phyloP scores from a whole-genome alignment of 192 early-diverging fungal species.

The Jimgerdemannia flammicorona region DNA sequence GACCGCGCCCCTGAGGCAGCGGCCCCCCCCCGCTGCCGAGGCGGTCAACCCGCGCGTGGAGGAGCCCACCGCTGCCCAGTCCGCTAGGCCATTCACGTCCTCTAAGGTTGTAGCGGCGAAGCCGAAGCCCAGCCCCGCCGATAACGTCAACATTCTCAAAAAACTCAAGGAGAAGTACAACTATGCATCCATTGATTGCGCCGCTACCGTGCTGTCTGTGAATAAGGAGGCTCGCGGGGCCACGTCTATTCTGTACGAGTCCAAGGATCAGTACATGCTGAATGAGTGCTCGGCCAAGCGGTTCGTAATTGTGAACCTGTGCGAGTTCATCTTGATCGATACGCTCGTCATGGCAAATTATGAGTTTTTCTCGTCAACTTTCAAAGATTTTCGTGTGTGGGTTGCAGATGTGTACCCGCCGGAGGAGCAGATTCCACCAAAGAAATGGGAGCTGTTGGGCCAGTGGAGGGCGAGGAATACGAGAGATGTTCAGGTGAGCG shows the following conservation, averaged over 20 bases:
- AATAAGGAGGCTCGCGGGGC: constrained; percentile 84
- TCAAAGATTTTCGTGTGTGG: constrained; percentile 82
- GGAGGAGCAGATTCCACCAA: constrained; percentile 46
- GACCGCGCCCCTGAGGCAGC: background rate
- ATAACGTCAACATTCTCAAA: constrained; percentile 27
- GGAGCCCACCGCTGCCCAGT: background rate
- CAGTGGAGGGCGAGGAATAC: constrained; percentile 83
- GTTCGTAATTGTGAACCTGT: constrained; percentile 91
- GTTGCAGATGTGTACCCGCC: constrained; percentile 78
- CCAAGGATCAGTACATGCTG: constrained; percentile 95
- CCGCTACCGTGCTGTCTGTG: constrained; percentile 77
- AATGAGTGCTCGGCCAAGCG: constrained; percentile 82
- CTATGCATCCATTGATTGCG: constrained; percentile 93
- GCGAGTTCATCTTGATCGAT: constrained; percentile 91
- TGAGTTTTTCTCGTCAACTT: constrained; percentile 95
- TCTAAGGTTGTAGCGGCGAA: background rate
- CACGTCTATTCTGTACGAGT: constrained; percentile 78
- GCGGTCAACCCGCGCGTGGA: no score
- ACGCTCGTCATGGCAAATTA: constrained; percentile 89
- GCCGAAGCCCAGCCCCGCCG: background rate
- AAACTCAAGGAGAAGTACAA: constrained; percentile 88
- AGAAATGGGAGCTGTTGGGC: constrained; percentile 76
- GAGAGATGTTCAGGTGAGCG: constrained; percentile 73
- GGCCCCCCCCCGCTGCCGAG: background rate
- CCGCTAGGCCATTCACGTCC: no score